Conservation (phyloP, 257 asterid genomes). For the Paulownia fortunei region DNA sequence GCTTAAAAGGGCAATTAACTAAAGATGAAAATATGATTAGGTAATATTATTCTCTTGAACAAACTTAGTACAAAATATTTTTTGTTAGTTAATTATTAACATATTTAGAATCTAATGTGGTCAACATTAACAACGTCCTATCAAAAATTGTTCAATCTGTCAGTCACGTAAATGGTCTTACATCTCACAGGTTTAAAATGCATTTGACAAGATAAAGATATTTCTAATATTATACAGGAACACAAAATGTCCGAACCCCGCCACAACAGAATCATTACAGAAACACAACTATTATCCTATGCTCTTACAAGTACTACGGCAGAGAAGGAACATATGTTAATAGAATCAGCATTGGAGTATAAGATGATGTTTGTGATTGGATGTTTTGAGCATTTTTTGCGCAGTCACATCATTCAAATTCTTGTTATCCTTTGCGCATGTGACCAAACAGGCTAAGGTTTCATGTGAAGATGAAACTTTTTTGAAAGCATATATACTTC, state of each 20-base stretch:
- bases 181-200: no score
- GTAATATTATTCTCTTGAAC: neutral
- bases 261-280: neutral
- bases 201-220: no score
- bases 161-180: no score
- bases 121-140: no score
- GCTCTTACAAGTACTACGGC: no score
- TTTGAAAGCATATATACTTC: conserved; percentile 22
- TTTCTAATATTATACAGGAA: no score
- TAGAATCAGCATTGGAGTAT: conserved; percentile 14
- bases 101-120: no score
- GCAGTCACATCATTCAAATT: conserved; percentile 3
- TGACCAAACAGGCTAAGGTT: conserved; percentile 28
- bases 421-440: neutral
- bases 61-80: neutral
- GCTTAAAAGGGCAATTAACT: neutral
- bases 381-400: conserved; percentile 8
- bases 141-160: no score
- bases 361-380: neutral
- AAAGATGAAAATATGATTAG: conserved; percentile 26
- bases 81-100: neutral
- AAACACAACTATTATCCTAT: no score
- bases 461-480: conserved; percentile 22
- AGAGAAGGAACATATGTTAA: neutral
- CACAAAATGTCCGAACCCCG: no score